Base-by-base conservation (phyloP, 2,329 filamentous ascomycete species). In the Alternaria sp. region DNA sequence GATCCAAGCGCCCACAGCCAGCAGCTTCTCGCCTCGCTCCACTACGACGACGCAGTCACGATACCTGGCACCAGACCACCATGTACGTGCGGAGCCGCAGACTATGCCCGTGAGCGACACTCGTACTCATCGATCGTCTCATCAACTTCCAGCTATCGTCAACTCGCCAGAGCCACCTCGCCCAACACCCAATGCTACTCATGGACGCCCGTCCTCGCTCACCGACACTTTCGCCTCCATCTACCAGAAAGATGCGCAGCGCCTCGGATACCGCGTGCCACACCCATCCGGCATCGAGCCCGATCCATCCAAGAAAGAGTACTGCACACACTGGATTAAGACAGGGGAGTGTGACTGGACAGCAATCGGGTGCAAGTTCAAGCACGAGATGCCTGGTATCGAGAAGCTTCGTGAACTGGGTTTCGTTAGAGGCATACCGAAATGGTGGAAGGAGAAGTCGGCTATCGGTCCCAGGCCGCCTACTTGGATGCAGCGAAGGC, bases 281-380 rank as follows among this genome's bases (percentile, higher is more conserved):
- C 70, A 78, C 6, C 78, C 81, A 3, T 82, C 81, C 1, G 79
- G 80, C 21, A 69, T 74, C n/a, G 67, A 78, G 18, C 80, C 81
- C 18, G 78, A 83, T 11, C 74, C 74, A 6, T 78, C 80, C 6
- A 88, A 87, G 72, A 97, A 97, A 77, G 83, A 28, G 23, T 97
- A 91, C 79, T 97, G 94, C 80, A 92, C 93, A 62, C 93, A 95
- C 79, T 97, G 94, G 94, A 90, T 97, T 58, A 90, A 92, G 71
- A 90, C 92, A 62, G 94, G 93, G 20, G 88, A 92, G 46, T 97
- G 94, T 77, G 91, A 91, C 65, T 97, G 93, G 78, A 89, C 87
- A 4, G 92, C 96, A 77, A 90, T 94, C 74, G 94, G 94, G 0
- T 97, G 94, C 82, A 89, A 90, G 68, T 97, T 89, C 84, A 95